A percentile compares a stretch with the other conserved stretches of the same genome.
These are phyloP conservation scores for Leccinum fallax DNA, from an alignment of 1,284 basidiomycete genomes.

Conservation along the genomic window DNA sequence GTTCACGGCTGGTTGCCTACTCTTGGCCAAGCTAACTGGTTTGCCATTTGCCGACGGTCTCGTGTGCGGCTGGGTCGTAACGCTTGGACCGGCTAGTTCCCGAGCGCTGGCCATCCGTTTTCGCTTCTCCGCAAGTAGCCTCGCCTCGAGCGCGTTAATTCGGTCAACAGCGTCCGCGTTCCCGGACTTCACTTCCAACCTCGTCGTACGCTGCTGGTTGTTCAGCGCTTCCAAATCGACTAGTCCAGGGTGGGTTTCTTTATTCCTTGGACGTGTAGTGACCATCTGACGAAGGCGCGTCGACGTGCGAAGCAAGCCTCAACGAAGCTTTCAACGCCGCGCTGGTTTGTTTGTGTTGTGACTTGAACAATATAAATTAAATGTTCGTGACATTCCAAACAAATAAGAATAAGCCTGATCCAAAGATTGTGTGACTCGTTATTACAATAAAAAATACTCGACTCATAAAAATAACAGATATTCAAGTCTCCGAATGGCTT, in stretches of 20 bases:
- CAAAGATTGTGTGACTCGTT: not conserved
- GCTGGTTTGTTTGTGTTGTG: too few relatives aligned
- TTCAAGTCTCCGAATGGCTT: not conserved
- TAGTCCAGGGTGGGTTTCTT: not conserved
- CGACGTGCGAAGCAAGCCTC: too few relatives aligned
- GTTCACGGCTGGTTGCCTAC: too few relatives aligned
- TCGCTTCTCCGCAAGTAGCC: not conserved
- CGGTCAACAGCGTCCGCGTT: not conserved
- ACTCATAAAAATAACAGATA: not conserved
- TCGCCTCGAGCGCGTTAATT: not conserved
- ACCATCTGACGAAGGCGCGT: not conserved
- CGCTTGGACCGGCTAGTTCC: not conserved
- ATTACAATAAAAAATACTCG: not conserved
- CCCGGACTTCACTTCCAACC: not conserved
- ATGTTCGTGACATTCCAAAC: not conserved
- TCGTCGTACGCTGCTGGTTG: not conserved
- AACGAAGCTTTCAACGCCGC: too few relatives aligned
- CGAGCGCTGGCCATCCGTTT: not conserved
- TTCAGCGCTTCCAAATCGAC: not conserved
- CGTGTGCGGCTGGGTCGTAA: not conserved
- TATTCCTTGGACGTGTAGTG: not conserved
- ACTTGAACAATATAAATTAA: not conserved
- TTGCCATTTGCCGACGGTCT: too few relatives aligned
- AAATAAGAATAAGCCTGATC: too few relatives aligned
- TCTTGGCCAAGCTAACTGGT: too few relatives aligned